A percentile compares a stretch with the other conserved stretches of the same genome.
Conservation (phyloP, 495 filamentous ascomycete species). For the Aspergillus funiculosus region DNA sequence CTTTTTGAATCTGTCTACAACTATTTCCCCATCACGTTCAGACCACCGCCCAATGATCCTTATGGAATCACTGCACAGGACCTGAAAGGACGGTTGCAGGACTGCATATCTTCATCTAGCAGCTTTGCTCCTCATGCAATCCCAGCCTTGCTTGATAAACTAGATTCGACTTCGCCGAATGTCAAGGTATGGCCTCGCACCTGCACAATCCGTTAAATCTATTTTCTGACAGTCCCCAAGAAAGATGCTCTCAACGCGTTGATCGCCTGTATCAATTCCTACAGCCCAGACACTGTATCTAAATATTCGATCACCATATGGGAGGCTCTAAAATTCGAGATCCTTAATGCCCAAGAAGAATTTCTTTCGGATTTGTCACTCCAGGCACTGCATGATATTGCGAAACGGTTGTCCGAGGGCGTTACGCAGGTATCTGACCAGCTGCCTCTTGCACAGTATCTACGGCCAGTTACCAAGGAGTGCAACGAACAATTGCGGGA, state of each 20-base stretch:
- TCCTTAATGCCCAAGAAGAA: slow-evolving; percentile 69
- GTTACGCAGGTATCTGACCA: slow-evolving; percentile 42
- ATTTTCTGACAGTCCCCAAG: slow-evolving; percentile 38
- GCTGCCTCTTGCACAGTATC: slow-evolving; percentile 53
- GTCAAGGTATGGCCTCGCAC: slow-evolving; percentile 51
- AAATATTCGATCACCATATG: slow-evolving; percentile 64
- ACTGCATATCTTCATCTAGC: slow-evolving; percentile 63
- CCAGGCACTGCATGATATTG: slow-evolving; percentile 48
- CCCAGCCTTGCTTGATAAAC: slow-evolving; percentile 65
- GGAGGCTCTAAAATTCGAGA: slow-evolving; percentile 70
- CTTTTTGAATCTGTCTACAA: slow-evolving; percentile 72
- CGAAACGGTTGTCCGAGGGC: slow-evolving; percentile 51
- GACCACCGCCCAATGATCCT: slow-evolving; percentile 68
- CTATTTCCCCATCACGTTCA: slow-evolving; percentile 75
- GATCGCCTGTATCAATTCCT: slow-evolving; percentile 54
- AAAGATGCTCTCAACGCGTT: slow-evolving; percentile 67
- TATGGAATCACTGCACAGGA: slow-evolving; percentile 71
- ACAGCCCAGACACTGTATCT: slow-evolving; percentile 57
- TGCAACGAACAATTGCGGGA: slow-evolving; percentile 67
- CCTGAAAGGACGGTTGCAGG: slow-evolving; percentile 61
- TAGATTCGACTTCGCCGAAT: slow-evolving; percentile 68
- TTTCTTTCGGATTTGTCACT: slow-evolving; percentile 61
- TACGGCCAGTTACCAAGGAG: slow-evolving; percentile 61
- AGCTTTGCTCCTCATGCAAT: slow-evolving; percentile 65
- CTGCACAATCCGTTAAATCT: too few relatives aligned